phyloP scores from a whole-genome alignment of 1,139 yeast species.

The Lizanozyma gosingica region DNA sequence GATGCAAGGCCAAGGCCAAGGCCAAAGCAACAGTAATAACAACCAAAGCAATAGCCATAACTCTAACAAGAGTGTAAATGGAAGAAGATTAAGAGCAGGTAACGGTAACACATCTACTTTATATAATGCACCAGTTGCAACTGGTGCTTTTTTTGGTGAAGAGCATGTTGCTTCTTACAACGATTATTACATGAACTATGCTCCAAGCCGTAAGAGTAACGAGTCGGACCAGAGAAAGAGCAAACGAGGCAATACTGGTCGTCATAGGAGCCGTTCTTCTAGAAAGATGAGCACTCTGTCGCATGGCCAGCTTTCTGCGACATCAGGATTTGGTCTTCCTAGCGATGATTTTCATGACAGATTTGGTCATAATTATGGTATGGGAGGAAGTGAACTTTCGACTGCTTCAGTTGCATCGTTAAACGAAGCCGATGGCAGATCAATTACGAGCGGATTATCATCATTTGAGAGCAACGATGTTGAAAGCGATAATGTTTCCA shows the following conservation, averaged over 20 bases:
- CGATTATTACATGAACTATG: background rate
- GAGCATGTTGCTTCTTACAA: background rate
- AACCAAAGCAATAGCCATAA: constrained; percentile 2
- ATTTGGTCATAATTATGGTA: background rate
- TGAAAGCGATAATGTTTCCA: constrained; percentile 33
- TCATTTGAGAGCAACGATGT: constrained; percentile 4
- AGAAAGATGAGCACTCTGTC: background rate
- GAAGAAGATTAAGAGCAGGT: constrained; percentile 2
- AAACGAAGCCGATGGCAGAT: background rate
- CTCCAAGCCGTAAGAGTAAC: background rate
- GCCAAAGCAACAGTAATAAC: constrained; percentile 3
- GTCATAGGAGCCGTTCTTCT: background rate
- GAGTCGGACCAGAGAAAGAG: background rate
- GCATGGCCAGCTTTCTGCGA: background rate
- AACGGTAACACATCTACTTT: constrained; percentile 1
- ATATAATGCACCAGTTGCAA: background rate
- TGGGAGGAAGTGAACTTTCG: constrained; percentile 7
- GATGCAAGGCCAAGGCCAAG: constrained; percentile 28
- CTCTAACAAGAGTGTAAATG: constrained; percentile 1
- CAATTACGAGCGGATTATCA: background rate
- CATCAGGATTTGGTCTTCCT: constrained; percentile 2
- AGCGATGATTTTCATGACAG: constrained; percentile 3
- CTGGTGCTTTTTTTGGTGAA: constrained; percentile 3
- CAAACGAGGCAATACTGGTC: background rate
- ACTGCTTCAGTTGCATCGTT: constrained; percentile 16